These are phyloP conservation scores for Diplodia seriata DNA, from an alignment of 2,329 filamentous ascomycete species.

Conservation along the genomic window DNA sequence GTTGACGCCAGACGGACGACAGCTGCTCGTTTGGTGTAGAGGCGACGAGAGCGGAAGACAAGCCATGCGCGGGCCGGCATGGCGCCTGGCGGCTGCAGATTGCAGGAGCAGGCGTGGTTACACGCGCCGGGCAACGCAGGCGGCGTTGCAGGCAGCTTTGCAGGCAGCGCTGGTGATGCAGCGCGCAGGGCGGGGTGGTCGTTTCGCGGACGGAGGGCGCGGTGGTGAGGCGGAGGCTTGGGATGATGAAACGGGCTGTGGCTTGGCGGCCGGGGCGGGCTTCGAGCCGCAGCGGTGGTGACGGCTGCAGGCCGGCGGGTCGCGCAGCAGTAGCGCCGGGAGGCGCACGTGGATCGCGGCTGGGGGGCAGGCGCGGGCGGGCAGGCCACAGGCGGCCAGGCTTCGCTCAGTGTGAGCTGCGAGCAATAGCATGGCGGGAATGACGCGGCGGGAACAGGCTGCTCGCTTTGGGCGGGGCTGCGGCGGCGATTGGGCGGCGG, in stretches of 20 bases:
- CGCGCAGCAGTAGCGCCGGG: slow-evolving; percentile 28
- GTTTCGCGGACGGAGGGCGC: neutral
- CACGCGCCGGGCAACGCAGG: neutral
- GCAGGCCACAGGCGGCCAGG: too few species aligned
- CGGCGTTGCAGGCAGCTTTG: neutral
- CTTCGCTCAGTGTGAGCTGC: too few species aligned
- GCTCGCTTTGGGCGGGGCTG: neutral
- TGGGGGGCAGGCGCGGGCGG: neutral
- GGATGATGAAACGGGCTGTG: slow-evolving; percentile 9
- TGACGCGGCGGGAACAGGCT: slow-evolving; percentile 9
- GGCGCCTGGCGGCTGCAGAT: too few species aligned
- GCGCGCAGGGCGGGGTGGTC: neutral
- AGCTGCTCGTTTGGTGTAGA: slow-evolving; percentile 14
- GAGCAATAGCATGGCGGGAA: slow-evolving; percentile 3
- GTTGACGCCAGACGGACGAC: slow-evolving; percentile 16
- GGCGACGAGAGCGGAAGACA: neutral
- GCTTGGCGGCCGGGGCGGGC: slow-evolving; percentile 24
- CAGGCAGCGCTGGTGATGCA: neutral
- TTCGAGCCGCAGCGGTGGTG: slow-evolving; percentile 24
- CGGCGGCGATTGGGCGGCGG: slow-evolving; percentile 17
- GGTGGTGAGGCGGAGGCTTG: neutral
- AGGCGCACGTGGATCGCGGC: slow-evolving; percentile 29
- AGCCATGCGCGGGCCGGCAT: neutral
- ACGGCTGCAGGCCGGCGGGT: slow-evolving; percentile 12
- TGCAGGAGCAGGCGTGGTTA: slow-evolving; percentile 4